Evolutionary conservation across 805 yeast genomes (phyloP).

Genomic region (Henningerozyma blattae): DNA sequence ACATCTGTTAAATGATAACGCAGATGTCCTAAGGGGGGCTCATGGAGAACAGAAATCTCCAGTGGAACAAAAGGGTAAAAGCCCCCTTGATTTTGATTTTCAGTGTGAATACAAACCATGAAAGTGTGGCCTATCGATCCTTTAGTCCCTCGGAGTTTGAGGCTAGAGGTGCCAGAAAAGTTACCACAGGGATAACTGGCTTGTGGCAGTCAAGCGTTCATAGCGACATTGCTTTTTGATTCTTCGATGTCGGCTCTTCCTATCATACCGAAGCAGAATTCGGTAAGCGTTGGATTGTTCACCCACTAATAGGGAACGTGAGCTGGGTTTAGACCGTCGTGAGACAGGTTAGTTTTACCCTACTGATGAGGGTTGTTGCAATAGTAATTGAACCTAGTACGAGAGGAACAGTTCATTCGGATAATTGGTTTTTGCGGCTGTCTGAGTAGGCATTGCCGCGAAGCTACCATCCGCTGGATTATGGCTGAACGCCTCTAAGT

Average conservation of each 20-base stretch:
- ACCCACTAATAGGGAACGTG: conserved; percentile 38
- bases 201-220: conserved; percentile 39
- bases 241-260: conserved; percentile 40
- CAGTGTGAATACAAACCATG: conserved; percentile 36
- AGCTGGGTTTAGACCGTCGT: conserved; percentile 33
- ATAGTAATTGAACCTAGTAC: conserved; percentile 34
- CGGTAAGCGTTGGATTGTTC: conserved; percentile 36
- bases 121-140: conserved; percentile 40
- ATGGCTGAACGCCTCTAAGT: conserved; percentile 38
- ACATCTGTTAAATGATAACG: conserved; percentile 36
- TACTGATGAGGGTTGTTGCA: conserved; percentile 29
- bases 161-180: conserved; percentile 36
- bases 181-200: conserved; percentile 33
- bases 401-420: conserved; percentile 38
- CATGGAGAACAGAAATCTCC: conserved; percentile 36
- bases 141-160: conserved; percentile 33
- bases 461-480: conserved; percentile 39
- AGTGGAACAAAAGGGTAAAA: conserved; percentile 36
- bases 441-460: conserved; percentile 37
- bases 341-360: conserved; percentile 35
- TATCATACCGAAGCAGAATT: conserved; percentile 39
- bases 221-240: conserved; percentile 36
- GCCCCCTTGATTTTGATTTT: conserved; percentile 35
- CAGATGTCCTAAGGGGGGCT: conserved; percentile 35
- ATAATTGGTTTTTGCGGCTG: conserved; percentile 36